Conservation (phyloP, 192 early-diverging fungal species). For the Coemansia sp. region DNA sequence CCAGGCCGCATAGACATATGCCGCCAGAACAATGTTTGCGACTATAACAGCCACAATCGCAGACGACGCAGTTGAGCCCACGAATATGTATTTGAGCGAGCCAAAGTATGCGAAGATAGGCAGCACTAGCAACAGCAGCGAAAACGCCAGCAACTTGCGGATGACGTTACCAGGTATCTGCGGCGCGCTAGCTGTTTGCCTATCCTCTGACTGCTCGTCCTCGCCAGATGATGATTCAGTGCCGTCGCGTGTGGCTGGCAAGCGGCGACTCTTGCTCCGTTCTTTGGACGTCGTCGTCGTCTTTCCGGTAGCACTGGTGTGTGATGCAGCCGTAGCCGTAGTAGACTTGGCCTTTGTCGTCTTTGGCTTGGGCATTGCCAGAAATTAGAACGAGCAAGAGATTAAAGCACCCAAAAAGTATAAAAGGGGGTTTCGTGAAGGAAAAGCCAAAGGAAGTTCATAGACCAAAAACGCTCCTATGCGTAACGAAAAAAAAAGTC, state of each 20-base stretch:
- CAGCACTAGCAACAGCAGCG: conserved; percentile 33
- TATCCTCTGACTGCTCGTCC: background rate
- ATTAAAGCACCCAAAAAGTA: too few species aligned
- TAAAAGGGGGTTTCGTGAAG: too few species aligned
- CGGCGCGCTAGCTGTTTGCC: conserved; percentile 7
- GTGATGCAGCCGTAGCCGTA: background rate
- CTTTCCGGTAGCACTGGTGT: background rate
- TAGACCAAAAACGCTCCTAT: background rate
- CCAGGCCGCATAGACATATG: conserved; percentile 47
- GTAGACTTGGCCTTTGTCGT: background rate
- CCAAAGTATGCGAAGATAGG: conserved; percentile 48
- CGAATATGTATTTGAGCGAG: conserved; percentile 42
- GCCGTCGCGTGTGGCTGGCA: background rate
- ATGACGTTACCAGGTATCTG: conserved; percentile 38
- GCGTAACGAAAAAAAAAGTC: background rate
- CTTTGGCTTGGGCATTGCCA: conserved; percentile 8
- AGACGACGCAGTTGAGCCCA: conserved; percentile 39
- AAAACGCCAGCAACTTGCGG: conserved; percentile 40
- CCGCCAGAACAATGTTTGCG: conserved; percentile 44
- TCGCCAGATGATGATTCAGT: background rate
- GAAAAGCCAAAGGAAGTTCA: too few species aligned
- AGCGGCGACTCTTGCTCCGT: background rate
- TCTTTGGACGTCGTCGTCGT: background rate
- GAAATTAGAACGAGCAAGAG: background rate
- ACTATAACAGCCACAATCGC: conserved; percentile 45